Conservation (phyloP, 805 yeast species). For the Brettanomyces anomalus region DNA sequence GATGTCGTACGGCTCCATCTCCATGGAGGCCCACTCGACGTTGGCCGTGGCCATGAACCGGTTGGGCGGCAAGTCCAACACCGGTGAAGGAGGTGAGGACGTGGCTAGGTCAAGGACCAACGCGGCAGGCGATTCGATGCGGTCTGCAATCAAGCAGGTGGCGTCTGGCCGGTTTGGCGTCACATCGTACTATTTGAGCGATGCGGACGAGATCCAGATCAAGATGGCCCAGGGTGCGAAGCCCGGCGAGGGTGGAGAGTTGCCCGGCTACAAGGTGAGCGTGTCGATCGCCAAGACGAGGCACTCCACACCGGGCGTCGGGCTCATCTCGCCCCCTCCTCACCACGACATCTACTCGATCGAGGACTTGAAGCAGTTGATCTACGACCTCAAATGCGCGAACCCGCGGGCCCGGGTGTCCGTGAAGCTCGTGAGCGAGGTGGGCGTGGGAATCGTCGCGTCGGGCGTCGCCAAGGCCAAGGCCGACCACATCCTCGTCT, state of each 20-base stretch:
- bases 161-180: constrained; percentile 99
- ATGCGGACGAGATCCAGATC: constrained; percentile 95
- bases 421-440: constrained; percentile 93
- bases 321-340: constrained; percentile 98
- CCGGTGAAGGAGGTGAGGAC: constrained; percentile 99
- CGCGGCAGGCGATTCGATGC: constrained; percentile 92
- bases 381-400: constrained; percentile 92
- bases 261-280: constrained; percentile 90
- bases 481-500: constrained; percentile 90
- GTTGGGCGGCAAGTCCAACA: constrained; percentile 93
- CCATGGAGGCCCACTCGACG: constrained; percentile 97
- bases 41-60: constrained; percentile 98
- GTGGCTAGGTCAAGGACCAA: constrained; percentile 75
- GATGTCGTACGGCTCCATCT: constrained; percentile 97
- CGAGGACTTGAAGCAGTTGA: constrained; percentile 94
- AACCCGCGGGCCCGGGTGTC: constrained; percentile 97
- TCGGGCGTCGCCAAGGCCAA: constrained; percentile 99
- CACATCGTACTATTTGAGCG: constrained; percentile 86
- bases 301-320: constrained; percentile 91
- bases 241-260: constrained; percentile 99
- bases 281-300: constrained; percentile 86
- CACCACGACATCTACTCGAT: constrained; percentile 98
- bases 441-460: constrained; percentile 98
- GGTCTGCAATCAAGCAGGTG: constrained; percentile 97
- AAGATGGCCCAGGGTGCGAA: constrained; percentile 99